Percentiles rank a stretch among this genome's conserved stretches.
Evolutionary conservation across 2,329 filamentous ascomycete genomes (phyloP).

Genomic region (Metarhizium humberi): DNA sequence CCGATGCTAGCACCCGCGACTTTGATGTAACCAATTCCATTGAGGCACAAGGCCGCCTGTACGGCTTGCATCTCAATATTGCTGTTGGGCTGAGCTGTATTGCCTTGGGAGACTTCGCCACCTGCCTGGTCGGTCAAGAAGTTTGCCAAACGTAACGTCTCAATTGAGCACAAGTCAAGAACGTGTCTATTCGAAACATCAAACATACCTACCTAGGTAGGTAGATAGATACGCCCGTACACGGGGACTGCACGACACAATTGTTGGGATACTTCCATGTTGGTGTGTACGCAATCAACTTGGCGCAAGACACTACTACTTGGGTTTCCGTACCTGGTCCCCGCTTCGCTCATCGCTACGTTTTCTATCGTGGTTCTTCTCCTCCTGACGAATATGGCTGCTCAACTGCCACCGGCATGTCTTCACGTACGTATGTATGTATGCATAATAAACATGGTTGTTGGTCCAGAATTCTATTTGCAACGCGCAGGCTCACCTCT

Average conservation of each 20-base stretch:
- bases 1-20: background rate
- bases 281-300: background rate
- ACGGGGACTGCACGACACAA: too few relatives aligned
- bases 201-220: background rate
- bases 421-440: background rate
- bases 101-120: background rate
- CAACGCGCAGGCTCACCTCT: background rate
- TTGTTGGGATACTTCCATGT: background rate
- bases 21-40: background rate
- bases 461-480: background rate
- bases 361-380: too few relatives aligned
- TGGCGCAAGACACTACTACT: too few relatives aligned
- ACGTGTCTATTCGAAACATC: background rate
- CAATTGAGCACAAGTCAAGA: background rate
- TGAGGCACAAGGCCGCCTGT: background rate
- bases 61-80: background rate
- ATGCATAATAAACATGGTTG: background rate
- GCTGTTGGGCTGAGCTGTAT: background rate
- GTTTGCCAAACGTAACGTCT: background rate
- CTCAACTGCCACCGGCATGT: background rate
- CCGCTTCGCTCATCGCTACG: too few relatives aligned
- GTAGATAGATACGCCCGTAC: too few relatives aligned
- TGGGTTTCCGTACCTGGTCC: too few relatives aligned
- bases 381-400: too few relatives aligned
- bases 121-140: background rate